Base-by-base conservation (phyloP, 805 yeast species). In the Saccharomycopsis sp. region DNA sequence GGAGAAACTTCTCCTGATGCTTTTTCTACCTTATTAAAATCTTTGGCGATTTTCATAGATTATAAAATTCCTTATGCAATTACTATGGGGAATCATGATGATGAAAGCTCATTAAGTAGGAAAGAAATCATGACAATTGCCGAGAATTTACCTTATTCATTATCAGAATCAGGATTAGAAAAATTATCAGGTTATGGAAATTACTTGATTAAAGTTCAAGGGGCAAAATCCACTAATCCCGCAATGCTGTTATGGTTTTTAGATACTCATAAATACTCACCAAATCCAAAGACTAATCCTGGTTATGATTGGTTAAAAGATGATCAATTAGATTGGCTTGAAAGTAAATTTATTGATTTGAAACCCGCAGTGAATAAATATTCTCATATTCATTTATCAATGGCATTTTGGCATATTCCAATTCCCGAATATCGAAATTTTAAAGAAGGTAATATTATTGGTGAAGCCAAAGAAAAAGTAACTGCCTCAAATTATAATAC, bases 361-460 rank as follows among this genome's bases (percentile, higher is more conserved):
- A 39, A 36, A 17, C 38, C 43, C 13, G 49, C 60, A 34, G 47
- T 53, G 39, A 49, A 56, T 14, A 47, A 56, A 21, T 66, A 67
- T 49, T 46, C 67, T 1, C 61, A 63, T 14, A 59, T 58, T 3
- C 79, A 74, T 29, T 53, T 84, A 46, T 69, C 86, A 10, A 76
- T 92, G 86, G 95, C 94, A 1, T 89, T 92, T 52, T 83, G 88
- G 68, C 98, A 92, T 55, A 88, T 92, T 23, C 98, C 98, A 0
- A 50, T 88, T 14, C 92, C 95, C 1, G 97, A 92, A 57, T 88
- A 75, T 56, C 61, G 75, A 42, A 68, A 79, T 45, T 39, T 63
- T 18, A 46, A 57, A 5, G 51, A 42, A 3, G 49, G 42, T 12
- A 44, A 60, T 34, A 50, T 67, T n/a, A 64, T 79, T 4, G 98